Percentiles rank a stretch among this genome's conserved stretches.
Evolutionary conservation across 2,329 filamentous ascomycete genomes (phyloP).

Genomic region (Geosmithia flava): DNA sequence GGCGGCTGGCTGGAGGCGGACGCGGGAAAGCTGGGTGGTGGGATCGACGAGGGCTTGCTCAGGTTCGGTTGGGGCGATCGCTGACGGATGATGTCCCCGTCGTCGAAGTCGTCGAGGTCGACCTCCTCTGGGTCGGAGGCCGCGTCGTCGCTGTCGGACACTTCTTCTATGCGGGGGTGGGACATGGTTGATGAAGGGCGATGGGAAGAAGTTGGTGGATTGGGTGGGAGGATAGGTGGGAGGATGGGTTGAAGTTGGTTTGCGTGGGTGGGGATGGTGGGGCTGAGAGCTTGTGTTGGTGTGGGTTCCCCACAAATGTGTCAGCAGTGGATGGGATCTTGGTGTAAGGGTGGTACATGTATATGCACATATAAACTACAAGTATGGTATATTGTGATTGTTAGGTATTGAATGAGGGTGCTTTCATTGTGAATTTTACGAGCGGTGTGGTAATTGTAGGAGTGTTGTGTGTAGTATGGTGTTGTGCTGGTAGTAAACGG

Average conservation of each 20-base stretch:
- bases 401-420: too few species aligned
- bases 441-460: too few species aligned
- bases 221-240: slow-evolving; percentile 1
- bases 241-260: background rate
- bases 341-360: too few species aligned
- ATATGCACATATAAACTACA: background rate
- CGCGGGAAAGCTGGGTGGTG: slow-evolving; percentile 15
- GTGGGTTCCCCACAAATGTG: background rate
- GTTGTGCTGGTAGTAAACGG: too few species aligned
- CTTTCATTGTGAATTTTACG: too few species aligned
- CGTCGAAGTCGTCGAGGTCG: slow-evolving; percentile 57
- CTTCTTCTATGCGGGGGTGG: slow-evolving; percentile 83
- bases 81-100: slow-evolving; percentile 40
- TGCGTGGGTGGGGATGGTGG: background rate
- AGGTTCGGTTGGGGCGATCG: slow-evolving; percentile 10
- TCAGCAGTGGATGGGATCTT: background rate
- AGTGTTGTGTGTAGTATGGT: too few species aligned
- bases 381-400: too few species aligned
- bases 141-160: slow-evolving; percentile 64
- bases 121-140: slow-evolving; percentile 80
- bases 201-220: slow-evolving; percentile 1
- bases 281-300: slow-evolving; percentile 1
- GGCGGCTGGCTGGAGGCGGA: slow-evolving; percentile 17
- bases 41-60: slow-evolving; percentile 13
- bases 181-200: slow-evolving; percentile 44